Conservation (phyloP, 2,329 filamentous ascomycete species). For the Talaromyces sp. region DNA sequence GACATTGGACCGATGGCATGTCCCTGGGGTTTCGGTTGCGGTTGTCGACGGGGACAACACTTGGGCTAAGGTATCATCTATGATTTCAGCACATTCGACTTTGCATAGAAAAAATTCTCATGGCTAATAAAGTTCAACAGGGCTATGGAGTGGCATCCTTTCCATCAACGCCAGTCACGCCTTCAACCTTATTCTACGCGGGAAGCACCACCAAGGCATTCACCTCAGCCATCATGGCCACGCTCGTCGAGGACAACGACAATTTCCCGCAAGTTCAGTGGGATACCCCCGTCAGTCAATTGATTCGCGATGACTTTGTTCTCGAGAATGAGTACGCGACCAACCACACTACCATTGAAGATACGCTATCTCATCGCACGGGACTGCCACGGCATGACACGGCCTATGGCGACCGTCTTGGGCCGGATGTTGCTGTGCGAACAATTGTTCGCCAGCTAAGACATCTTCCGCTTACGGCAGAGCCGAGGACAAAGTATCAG, state of each 20-base stretch:
- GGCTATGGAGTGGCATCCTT: conserved; percentile 16
- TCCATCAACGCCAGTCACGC: conserved; percentile 35
- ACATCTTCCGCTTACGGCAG: conserved; percentile 38
- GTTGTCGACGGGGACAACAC: conserved; percentile 12
- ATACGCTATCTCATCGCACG: conserved; percentile 27
- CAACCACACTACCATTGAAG: conserved; percentile 24
- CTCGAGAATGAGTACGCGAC: conserved; percentile 20
- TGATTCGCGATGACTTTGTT: conserved; percentile 31
- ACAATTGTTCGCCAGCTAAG: conserved; percentile 40
- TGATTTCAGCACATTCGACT: neutral
- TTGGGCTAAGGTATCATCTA: conserved; percentile 9
- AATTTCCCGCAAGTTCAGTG: conserved; percentile 27
- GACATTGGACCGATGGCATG: conserved; percentile 10
- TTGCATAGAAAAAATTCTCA: neutral
- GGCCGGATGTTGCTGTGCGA: conserved; percentile 22
- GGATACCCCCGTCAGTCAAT: conserved; percentile 28
- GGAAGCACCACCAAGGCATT: conserved; percentile 57
- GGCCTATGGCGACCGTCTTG: conserved; percentile 8
- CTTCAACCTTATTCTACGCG: conserved; percentile 51
- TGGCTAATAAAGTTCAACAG: neutral
- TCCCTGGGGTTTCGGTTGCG: conserved; percentile 9
- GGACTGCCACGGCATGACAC: conserved; percentile 24
- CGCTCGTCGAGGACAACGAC: conserved; percentile 30
- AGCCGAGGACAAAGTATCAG: conserved; percentile 41
- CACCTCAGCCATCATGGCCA: conserved; percentile 46